Percentiles rank a stretch among this genome's conserved stretches.
phyloP scores from a whole-genome alignment of 2,329 filamentous ascomycete species.

The Bimuria novae-zelandiae region DNA sequence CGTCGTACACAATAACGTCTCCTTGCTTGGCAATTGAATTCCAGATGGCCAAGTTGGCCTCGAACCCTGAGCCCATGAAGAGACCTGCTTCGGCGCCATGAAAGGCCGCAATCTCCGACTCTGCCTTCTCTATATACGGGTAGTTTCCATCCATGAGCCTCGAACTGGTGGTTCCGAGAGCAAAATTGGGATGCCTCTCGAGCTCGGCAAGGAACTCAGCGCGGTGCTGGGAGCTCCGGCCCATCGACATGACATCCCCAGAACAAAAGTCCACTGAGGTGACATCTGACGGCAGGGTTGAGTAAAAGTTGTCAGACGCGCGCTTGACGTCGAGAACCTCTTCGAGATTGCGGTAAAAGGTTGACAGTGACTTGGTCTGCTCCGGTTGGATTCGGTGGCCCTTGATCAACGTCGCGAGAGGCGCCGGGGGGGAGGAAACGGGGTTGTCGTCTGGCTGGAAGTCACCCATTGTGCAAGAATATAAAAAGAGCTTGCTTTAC shows the following conservation, averaged over 20 bases:
- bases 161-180: conserved; percentile 60
- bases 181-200: conserved; percentile 5
- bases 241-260: not conserved
- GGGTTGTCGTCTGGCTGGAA: not conserved
- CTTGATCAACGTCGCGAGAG: not conserved
- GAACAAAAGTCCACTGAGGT: not conserved
- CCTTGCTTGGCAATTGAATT: conserved; percentile 49
- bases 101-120: conserved; percentile 61
- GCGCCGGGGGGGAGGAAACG: not conserved
- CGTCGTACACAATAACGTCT: conserved; percentile 75
- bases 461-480: not conserved
- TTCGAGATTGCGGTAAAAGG: conserved; percentile 28
- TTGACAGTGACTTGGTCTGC: not conserved
- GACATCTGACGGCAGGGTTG: not conserved
- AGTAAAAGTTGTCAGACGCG: not conserved
- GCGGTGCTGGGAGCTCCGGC: not conserved
- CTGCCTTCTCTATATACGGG: conserved; percentile 58
- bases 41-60: conserved; percentile 49
- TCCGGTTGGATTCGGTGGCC: not conserved
- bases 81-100: conserved; percentile 60
- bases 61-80: conserved; percentile 58
- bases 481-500: too few relatives aligned
- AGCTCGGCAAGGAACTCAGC: not conserved
- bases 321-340: conserved; percentile 14
- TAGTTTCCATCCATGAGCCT: conserved; percentile 66